Base-by-base conservation (phyloP, 2,329 filamentous ascomycete genomes). In the Scedosporium boydii region DNA sequence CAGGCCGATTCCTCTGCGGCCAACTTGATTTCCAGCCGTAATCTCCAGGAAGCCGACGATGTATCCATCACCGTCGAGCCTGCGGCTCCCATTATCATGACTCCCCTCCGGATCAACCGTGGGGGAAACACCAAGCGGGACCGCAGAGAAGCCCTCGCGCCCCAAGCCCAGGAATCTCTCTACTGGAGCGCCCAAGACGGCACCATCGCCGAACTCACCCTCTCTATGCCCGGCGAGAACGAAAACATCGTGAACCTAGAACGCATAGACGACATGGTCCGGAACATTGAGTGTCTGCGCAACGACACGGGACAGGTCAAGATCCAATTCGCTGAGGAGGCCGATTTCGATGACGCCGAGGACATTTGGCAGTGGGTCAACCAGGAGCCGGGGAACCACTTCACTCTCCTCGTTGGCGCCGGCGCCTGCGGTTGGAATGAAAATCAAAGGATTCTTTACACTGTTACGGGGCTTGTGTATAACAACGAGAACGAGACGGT, bases 391-490 rank as follows among this genome's bases (percentile, higher is more conserved):
- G 51, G 51, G 51, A 55, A 55, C 51, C 51, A 55, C 51, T 55
- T 55, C 23, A 16, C 23, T 3, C 51, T 55, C 21, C 16, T 55
- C 23, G 51, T 55, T 27, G 51, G 51, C 21, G 51, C 51, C 10
- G 51, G 51, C 51, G 51, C 51, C 51, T 55, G 51, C 51, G 51
- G 51, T n/a, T 55, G 51, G 51, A 55, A 55, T 27, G 23, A 55
- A 14, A 12, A 55, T 16, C 18, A n/a, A 14, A 5, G 51, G 3
- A 23, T 55, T 14, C 18, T 55, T 3, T 55, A 55, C 10, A 26
- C 18, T 27, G 51, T 55, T 27, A 16, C 18, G 18, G 51, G 51
- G 6, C 21, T 55, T 6, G 51, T 55, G 51, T 55, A 55, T 27
- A 55, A 55, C 23, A 23, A 55, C 21, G 51, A 55, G 51, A 55